These are phyloP conservation scores for Echites panduratus DNA, from an alignment of 257 asterid species.

Conservation along the genomic window DNA sequence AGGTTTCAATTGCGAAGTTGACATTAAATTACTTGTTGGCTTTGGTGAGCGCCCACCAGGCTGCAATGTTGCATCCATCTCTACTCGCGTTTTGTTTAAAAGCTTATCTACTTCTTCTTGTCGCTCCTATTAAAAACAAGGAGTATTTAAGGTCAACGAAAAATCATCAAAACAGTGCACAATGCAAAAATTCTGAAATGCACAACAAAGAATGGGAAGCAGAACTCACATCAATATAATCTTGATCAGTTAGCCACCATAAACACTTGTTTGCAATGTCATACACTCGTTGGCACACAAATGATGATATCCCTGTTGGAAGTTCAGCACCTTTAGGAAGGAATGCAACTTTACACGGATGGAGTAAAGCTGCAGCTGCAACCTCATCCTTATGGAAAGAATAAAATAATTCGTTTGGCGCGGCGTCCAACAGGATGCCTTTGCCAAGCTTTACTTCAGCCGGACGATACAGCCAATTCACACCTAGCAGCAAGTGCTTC, in stretches of 20 bases:
- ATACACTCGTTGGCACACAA: constrained; percentile 77
- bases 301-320: constrained; percentile 65
- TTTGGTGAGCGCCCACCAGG: constrained; percentile 82
- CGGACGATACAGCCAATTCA: constrained; percentile 83
- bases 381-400: constrained; percentile 79
- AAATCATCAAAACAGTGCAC: not conserved
- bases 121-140: constrained; percentile 46
- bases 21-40: constrained; percentile 49
- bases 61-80: constrained; percentile 67
- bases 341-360: constrained; percentile 97
- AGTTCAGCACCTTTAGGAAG: constrained; percentile 84
- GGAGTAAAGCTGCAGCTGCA: constrained; percentile 81
- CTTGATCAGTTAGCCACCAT: constrained; percentile 91
- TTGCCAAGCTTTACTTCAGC: constrained; percentile 58
- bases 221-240: constrained; percentile 65
- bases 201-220: not conserved
- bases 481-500: constrained; percentile 48
- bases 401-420: constrained; percentile 81
- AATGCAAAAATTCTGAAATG: not conserved
- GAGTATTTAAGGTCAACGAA: not conserved
- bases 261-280: constrained; percentile 41
- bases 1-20: constrained; percentile 55
- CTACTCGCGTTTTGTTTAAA: constrained; percentile 46
- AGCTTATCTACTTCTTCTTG: constrained; percentile 76
- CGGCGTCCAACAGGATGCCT: constrained; percentile 54